These are phyloP conservation scores for Stylosanthes scabra DNA, from an alignment of 331 rosid genomes.

Conservation along the genomic window DNA sequence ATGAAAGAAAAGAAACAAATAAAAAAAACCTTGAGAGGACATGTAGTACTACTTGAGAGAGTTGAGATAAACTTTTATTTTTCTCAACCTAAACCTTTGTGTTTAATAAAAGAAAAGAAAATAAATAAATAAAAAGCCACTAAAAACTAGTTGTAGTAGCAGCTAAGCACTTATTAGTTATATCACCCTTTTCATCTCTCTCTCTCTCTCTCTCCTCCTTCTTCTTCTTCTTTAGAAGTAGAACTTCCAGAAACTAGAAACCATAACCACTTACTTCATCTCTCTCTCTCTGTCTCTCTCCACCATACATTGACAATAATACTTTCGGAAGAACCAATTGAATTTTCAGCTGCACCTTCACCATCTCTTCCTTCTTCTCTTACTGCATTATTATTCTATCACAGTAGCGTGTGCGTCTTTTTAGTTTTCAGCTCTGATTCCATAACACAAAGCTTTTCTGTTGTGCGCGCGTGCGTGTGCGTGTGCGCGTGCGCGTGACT, in stretches of 20 bases:
- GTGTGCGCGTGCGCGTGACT: background rate
- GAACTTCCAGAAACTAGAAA: too few relatives aligned
- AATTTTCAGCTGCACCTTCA: background rate
- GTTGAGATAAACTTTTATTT: too few relatives aligned
- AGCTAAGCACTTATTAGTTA: background rate
- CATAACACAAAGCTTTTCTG: background rate
- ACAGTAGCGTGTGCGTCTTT: background rate
- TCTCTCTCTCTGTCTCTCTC: conserved; percentile 11
- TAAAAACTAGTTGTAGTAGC: background rate
- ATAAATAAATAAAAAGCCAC: background rate
- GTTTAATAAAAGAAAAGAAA: background rate
- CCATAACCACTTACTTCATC: conserved; percentile 23
- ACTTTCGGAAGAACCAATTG: background rate
- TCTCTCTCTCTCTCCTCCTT: background rate
- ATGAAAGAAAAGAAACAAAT: too few relatives aligned
- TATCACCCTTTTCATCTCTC: conserved; percentile 16
- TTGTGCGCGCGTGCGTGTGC: background rate
- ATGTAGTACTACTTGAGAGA: too few relatives aligned
- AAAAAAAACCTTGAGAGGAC: too few relatives aligned
- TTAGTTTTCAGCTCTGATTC: background rate
- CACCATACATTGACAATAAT: conserved; percentile 17
- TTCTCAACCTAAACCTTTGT: too few relatives aligned
- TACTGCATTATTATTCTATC: background rate
- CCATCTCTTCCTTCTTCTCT: background rate
- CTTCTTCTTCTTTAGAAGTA: conserved; percentile 34